phyloP scores from a whole-genome alignment of 129 eudicot species.

The Solidago caesia region DNA sequence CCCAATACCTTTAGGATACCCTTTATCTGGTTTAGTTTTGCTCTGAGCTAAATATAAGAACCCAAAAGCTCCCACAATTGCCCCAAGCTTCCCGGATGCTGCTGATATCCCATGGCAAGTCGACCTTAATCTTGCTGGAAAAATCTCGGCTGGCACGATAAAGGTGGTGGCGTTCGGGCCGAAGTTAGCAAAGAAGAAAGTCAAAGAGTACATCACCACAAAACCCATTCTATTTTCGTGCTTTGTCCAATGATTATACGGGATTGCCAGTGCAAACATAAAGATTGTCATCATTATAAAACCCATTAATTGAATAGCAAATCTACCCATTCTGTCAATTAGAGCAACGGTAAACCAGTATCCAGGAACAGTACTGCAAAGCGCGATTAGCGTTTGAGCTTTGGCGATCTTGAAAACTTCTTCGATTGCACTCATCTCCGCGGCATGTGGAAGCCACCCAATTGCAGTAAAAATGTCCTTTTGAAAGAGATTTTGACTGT shows the following conservation, averaged over 20 bases:
- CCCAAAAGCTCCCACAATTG: constrained; percentile 79
- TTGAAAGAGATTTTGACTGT: constrained; percentile 71
- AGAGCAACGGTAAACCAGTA: constrained; percentile 77
- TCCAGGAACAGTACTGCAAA: constrained; percentile 73
- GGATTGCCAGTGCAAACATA: constrained; percentile 65
- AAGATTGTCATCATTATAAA: constrained; percentile 69
- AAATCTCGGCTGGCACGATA: constrained; percentile 82
- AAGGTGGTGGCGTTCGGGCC: constrained; percentile 82
- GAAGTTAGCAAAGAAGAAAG: constrained; percentile 76
- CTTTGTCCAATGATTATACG: constrained; percentile 65
- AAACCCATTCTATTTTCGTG: constrained; percentile 50
- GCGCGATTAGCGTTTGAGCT: constrained; percentile 77
- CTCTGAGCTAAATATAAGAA: constrained; percentile 71
- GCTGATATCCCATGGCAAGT: constrained; percentile 87
- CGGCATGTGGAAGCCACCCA: constrained; percentile 54
- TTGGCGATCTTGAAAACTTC: constrained; percentile 60
- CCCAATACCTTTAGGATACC: constrained; percentile 62
- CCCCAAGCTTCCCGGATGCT: constrained; percentile 73
- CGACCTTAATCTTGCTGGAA: constrained; percentile 72
- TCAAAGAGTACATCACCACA: constrained; percentile 59
- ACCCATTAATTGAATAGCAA: constrained; percentile 56
- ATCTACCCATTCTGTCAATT: constrained; percentile 58
- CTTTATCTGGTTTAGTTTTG: constrained; percentile 39
- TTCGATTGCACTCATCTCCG: constrained; percentile 54
- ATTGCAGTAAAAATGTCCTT: constrained; percentile 64